Percentiles rank a stretch among this genome's conserved stretches.
Evolutionary conservation across 805 yeast genomes (phyloP).

Genomic region (Saccharomycopsis capsularis): DNA sequence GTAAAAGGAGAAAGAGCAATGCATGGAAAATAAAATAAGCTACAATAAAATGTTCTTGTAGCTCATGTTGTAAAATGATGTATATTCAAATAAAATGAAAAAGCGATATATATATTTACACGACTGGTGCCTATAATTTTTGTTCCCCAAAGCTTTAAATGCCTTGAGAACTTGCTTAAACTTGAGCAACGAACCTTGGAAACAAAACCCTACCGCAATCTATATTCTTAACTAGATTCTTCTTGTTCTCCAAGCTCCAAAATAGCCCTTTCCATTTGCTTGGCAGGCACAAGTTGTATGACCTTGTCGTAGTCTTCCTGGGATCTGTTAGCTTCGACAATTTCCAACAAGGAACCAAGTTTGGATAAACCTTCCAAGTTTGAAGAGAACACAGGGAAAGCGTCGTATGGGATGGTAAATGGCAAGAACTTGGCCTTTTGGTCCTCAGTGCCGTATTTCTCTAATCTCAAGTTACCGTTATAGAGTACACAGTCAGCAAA

Average conservation of each 20-base stretch:
- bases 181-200: no score
- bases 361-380: conserved; percentile 4
- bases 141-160: no score
- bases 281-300: conserved; percentile 19
- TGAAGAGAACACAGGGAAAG: conserved; percentile 19
- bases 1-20: no score
- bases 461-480: conserved; percentile 62
- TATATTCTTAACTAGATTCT: no score
- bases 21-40: no score
- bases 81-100: no score
- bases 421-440: conserved; percentile 17
- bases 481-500: conserved; percentile 62
- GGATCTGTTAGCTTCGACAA: conserved; percentile 8
- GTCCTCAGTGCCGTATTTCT: conserved; percentile 43
- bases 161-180: no score
- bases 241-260: conserved; percentile 4
- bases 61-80: no score
- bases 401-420: conserved; percentile 17
- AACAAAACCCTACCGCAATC: no score
- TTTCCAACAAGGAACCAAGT: conserved; percentile 7
- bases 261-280: conserved; percentile 21
- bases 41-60: no score
- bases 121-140: no score
- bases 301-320: conserved; percentile 12
- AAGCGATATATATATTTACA: no score